phyloP scores from a whole-genome alignment of 2,329 filamentous ascomycete species.

The Ascochyta pisi region DNA sequence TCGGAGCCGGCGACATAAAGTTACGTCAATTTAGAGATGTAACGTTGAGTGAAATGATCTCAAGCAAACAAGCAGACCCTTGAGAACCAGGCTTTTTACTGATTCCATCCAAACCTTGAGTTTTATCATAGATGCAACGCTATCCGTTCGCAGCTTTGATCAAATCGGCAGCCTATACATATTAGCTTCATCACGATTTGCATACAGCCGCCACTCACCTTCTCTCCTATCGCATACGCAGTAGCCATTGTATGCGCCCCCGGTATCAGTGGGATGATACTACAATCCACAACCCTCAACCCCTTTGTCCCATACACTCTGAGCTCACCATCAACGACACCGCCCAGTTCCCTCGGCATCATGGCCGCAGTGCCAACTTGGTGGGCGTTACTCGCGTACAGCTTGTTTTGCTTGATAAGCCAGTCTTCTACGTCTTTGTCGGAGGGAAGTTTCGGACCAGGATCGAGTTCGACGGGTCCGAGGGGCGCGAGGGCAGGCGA shows the following conservation, averaged over 20 bases:
- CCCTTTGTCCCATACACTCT: slow-evolving; percentile 27
- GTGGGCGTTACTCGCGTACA: slow-evolving; percentile 19
- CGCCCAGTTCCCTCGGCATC: slow-evolving; percentile 29
- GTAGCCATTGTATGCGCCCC: slow-evolving; percentile 32
- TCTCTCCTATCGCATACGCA: slow-evolving; percentile 33
- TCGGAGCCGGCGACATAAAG: too few relatives aligned
- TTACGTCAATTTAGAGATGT: too few relatives aligned
- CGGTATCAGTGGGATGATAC: slow-evolving; percentile 27
- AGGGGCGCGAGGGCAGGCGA: slow-evolving; percentile 18
- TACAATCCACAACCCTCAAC: slow-evolving; percentile 37
- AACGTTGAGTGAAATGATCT: too few relatives aligned
- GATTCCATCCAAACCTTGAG: too few relatives aligned
- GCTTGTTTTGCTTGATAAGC: slow-evolving; percentile 16
- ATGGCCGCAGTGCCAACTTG: slow-evolving; percentile 26
- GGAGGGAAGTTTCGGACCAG: slow-evolving; percentile 27
- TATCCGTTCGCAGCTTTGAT: slow-evolving; percentile 19
- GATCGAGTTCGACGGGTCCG: slow-evolving; percentile 34
- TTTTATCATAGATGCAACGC: not conserved
- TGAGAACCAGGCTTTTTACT: too few relatives aligned
- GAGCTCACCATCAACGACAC: slow-evolving; percentile 24
- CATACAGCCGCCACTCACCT: slow-evolving; percentile 9
- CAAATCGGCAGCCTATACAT: slow-evolving; percentile 25
- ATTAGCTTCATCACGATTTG: not conserved
- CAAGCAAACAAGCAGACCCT: too few relatives aligned
- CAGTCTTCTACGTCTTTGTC: slow-evolving; percentile 24